Conservation (phyloP, 768 basidiomycete species). For the Amanita muscaria region DNA sequence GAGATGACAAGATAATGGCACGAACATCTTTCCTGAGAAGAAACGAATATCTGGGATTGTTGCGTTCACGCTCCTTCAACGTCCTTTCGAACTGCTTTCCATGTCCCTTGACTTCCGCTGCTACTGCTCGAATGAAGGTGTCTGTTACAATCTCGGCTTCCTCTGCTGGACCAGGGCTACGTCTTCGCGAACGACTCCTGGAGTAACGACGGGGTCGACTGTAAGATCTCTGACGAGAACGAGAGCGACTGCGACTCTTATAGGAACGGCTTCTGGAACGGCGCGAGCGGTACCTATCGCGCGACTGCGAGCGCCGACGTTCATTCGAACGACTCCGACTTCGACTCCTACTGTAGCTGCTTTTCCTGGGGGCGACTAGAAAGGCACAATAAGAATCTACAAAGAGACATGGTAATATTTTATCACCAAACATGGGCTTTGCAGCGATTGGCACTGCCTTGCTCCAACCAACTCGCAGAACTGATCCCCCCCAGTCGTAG, state of each 20-base stretch:
- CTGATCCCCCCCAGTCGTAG: slow-evolving; percentile 86
- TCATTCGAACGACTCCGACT: slow-evolving; percentile 34
- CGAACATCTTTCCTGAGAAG: slow-evolving; percentile 50
- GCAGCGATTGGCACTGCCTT: slow-evolving; percentile 86
- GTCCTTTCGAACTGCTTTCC: slow-evolving; percentile 68
- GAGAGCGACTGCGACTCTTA: slow-evolving; percentile 31
- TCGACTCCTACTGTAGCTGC: slow-evolving; percentile 19
- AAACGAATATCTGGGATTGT: slow-evolving; percentile 80
- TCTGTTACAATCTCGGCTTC: slow-evolving; percentile 71
- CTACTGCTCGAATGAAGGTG: slow-evolving; percentile 80
- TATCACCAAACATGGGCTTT: slow-evolving; percentile 82
- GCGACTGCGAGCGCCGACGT: slow-evolving; percentile 33
- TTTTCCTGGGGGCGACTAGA: slow-evolving; percentile 5
- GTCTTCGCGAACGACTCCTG: slow-evolving; percentile 35
- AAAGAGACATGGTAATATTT: background rate
- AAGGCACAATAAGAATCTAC: no score
- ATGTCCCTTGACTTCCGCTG: slow-evolving; percentile 75
- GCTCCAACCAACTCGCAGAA: slow-evolving; percentile 91
- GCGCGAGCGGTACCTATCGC: slow-evolving; percentile 30
- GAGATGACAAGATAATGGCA: slow-evolving; percentile 8
- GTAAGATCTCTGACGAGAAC: slow-evolving; percentile 29
- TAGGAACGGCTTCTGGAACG: slow-evolving; percentile 45
- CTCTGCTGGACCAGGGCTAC: slow-evolving; percentile 38
- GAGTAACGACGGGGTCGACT: slow-evolving; percentile 26
- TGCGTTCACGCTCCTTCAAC: slow-evolving; percentile 65